Base-by-base conservation (phyloP, 2,329 filamentous ascomycete species). In the Xylariaceae sp. region DNA sequence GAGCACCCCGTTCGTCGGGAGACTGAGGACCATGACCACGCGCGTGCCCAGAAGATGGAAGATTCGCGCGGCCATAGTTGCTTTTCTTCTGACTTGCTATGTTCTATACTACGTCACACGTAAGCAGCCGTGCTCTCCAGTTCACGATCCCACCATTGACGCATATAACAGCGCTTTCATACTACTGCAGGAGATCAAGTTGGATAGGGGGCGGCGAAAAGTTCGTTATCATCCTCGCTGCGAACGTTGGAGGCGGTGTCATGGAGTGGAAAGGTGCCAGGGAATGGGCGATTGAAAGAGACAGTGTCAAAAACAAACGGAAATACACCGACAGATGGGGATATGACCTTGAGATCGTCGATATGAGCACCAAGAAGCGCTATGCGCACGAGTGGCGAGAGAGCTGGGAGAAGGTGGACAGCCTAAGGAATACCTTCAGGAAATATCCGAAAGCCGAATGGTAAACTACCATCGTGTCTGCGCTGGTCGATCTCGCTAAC, bases 361-460 rank as follows among this genome's bases (percentile, higher is more conserved):
- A 98, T 59, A 94, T 98, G 89, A 90, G 88, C 65, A 94, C 89
- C 34, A 94, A 95, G 73, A 96, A 95, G 65, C 80, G 89, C 46
- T 98, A 98, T 57, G 90, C 92, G 18, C 92, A 98, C 63, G 92
- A 98, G 63, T 98, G 92, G 92, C 77, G 92, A 52, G 92, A 98
- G 63, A 93, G 90, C 58, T 98, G 92, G 92, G 92, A 98, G 63
- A 98, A 96, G 68, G 89, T 95, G 40, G 92, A 98, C 58, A 87
- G 87, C 26, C 78, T 98, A 50, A 79, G 90, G 40, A 84, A 86
- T 40, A 80, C 83, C 28, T 80, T 98, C 72, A 77, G 80, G 56
- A 95, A 95, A 59, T 95, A 96, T 55, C 92, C 92, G 18, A 74
- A 94, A 44, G 92, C 90, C 21, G 90, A 98, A 67, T 98, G 92